Percentiles rank a stretch among this genome's conserved stretches.
These are phyloP conservation scores for Lizanozyma gosingica DNA, from an alignment of 1,139 yeast species.

Conservation along the genomic window DNA sequence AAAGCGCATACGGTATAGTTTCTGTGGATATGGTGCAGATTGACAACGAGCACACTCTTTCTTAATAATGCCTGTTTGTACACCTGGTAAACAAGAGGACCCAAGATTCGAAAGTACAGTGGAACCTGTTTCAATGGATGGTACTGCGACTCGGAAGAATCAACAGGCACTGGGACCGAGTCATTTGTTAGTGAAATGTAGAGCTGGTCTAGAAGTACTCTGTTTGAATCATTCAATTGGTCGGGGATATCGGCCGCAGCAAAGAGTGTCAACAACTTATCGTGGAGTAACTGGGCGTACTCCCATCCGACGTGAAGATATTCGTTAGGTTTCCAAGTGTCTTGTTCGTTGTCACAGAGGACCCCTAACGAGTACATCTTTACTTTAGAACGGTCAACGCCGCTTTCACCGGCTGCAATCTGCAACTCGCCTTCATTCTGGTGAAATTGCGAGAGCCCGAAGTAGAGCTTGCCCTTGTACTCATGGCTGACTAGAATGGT, in stretches of 20 bases:
- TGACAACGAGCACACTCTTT: conserved; percentile 29
- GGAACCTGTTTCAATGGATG: conserved; percentile 26
- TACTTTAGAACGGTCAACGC: conserved; percentile 21
- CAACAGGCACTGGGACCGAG: neutral
- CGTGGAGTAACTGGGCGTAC: conserved; percentile 22
- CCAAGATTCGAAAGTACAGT: conserved; percentile 24
- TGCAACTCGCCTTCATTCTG: conserved; percentile 10
- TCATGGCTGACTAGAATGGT: conserved; percentile 26
- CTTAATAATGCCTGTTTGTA: conserved; percentile 32
- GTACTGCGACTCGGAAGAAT: conserved; percentile 7
- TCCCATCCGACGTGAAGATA: conserved; percentile 36
- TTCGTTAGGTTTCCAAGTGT: conserved; percentile 30
- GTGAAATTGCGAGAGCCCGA: conserved; percentile 30
- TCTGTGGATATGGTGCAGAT: conserved; percentile 10
- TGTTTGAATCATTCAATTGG: neutral
- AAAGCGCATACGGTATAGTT: conserved; percentile 5
- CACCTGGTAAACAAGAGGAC: conserved; percentile 33
- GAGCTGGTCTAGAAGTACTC: neutral
- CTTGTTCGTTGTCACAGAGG: conserved; percentile 18
- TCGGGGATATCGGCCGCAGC: neutral
- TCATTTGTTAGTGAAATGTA: neutral
- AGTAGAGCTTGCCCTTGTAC: conserved; percentile 16
- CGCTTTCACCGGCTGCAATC: conserved; percentile 10
- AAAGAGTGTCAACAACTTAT: conserved; percentile 17
- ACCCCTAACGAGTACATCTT: conserved; percentile 36